Evolutionary conservation across 306 rosid species (phyloP), one percentile per base, ranked within the genome.

Genomic region (Quercus robur): DNA sequence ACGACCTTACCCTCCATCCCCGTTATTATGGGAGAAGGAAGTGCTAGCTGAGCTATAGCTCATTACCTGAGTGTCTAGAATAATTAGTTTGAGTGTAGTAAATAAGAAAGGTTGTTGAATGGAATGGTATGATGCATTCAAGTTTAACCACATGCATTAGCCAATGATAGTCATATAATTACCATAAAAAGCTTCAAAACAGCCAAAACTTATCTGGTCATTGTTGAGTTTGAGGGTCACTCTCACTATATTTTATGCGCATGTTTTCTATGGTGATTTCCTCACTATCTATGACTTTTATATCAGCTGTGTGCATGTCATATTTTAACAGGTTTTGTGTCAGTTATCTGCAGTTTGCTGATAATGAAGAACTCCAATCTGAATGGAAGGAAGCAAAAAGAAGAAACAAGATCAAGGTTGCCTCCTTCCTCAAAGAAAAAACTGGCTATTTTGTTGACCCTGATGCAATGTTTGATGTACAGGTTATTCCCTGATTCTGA

Each of bases 401-500:
- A 84, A 88, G 49, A 81, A 95, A 95, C 78, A 95, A 95, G 86
- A 77, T 87, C 88, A 95, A 91, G 88, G 94, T 90, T 84, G 96
- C 83, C 1, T 85, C 89, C 25, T 86, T 93, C 52, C 82, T 95
- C 75, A 90, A 76, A 85, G 98, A 93, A 81, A 93, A 70, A 87
- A 91, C 98, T 14, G 99, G 99, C 41, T 95, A 90, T 71, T 86
- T 93, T 81, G 93, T 95, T 81, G 91, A 87, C 86, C 91, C 98
- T 44, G 97, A 95, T 82, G 90, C 98, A 75, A 84, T 95, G 98
- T 95, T 89, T 84, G 99, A 95, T 84, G 82, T 93, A 83, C 99
- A 95, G 97, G 99, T 93, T 62, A 64, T 75, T 75, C 84, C 20
- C 68, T 78, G 18, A 74, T 38, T 78, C 63, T 12, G 54, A 70